Percentiles rank a stretch among this genome's conserved stretches.
phyloP scores from a whole-genome alignment of 2,329 filamentous ascomycete species.

The Coniochaeta ligniaria region DNA sequence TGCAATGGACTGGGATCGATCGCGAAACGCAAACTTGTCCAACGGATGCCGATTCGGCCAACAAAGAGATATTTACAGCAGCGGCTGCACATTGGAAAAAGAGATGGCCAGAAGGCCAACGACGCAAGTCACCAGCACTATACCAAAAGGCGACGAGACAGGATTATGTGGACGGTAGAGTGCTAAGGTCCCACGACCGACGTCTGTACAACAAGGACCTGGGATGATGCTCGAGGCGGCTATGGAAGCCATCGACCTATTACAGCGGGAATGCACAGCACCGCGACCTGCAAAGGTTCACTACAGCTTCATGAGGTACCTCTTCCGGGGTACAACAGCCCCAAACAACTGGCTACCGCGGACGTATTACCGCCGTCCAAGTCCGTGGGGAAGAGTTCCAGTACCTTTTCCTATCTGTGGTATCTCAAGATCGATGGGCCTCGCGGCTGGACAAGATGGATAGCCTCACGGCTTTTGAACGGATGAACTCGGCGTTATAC shows the following conservation, averaged over 20 bases:
- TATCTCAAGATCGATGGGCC: constrained; percentile 20
- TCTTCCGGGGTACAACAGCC: neutral
- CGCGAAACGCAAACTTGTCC: too few species aligned
- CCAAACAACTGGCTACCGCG: neutral
- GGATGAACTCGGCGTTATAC: constrained; percentile 11
- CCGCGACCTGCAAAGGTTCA: neutral
- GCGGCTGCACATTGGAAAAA: too few species aligned
- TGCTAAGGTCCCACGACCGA: constrained; percentile 14
- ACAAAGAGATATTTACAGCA: too few species aligned
- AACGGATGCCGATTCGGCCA: too few species aligned
- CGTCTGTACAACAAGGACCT: constrained; percentile 5
- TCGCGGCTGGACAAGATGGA: constrained; percentile 28
- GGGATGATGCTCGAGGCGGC: neutral
- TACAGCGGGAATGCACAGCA: constrained; percentile 8
- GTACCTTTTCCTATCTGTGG: neutral
- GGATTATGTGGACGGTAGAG: constrained; percentile 1
- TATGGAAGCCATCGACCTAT: neutral
- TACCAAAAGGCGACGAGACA: neutral
- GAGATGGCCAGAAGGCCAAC: neutral
- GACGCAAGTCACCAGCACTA: neutral
- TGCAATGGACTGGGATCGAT: too few species aligned
- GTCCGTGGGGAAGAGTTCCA: too few species aligned
- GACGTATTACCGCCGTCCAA: neutral
- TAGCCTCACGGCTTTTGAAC: constrained; percentile 23
- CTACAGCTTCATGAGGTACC: neutral